Evolutionary conservation across 1,284 basidiomycete species (phyloP).

Genomic region (Melampsora larici-populina): DNA sequence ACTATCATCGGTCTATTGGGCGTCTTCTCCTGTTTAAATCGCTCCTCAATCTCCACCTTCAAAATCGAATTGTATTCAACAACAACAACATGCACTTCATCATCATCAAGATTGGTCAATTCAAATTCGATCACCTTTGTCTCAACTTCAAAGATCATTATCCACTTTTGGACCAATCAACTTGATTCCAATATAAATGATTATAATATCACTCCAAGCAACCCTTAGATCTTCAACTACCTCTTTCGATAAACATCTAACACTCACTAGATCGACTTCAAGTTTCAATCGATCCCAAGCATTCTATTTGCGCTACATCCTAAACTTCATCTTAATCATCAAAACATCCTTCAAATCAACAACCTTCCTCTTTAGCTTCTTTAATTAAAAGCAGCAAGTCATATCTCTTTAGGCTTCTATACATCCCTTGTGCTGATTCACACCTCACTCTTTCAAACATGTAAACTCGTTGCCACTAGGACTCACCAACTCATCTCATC

Average conservation of each 20-base stretch:
- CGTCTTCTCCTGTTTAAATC: too few relatives aligned
- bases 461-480: background rate
- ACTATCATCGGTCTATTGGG: background rate
- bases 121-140: background rate
- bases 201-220: background rate
- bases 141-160: too few relatives aligned
- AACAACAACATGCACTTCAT: background rate
- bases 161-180: too few relatives aligned
- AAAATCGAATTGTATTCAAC: background rate
- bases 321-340: too few relatives aligned
- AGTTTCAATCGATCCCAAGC: too few relatives aligned
- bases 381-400: too few relatives aligned
- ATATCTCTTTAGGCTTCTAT: background rate
- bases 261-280: background rate
- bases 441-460: background rate
- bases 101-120: background rate
- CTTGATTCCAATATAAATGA: background rate
- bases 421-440: background rate
- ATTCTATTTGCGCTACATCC: too few relatives aligned
- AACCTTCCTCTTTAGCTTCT: too few relatives aligned
- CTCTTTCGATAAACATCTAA: background rate
- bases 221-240: background rate
- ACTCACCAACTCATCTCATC: background rate
- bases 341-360: too few relatives aligned
- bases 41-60: too few relatives aligned